Percentiles rank a stretch among this genome's conserved stretches.
Conservation (phyloP, 805 yeast species). For the Yamadazyma olivae region DNA sequence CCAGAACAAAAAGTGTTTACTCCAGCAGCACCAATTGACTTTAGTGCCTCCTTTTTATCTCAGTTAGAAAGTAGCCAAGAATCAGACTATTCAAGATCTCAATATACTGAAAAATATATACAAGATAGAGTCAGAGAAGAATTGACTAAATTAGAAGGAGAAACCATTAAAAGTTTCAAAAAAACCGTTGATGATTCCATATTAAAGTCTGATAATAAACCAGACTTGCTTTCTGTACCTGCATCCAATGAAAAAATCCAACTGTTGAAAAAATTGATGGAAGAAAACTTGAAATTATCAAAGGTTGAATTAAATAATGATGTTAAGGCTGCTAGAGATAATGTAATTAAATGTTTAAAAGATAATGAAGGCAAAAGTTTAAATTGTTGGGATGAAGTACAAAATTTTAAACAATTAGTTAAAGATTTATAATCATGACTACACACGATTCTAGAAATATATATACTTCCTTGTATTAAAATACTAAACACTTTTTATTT, state of each 20-base stretch:
- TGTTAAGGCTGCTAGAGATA: slow-evolving; percentile 43
- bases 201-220: slow-evolving; percentile 21
- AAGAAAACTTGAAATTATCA: slow-evolving; percentile 32
- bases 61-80: slow-evolving; percentile 62
- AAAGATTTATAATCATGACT: slow-evolving; percentile 43
- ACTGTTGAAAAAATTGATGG: slow-evolving; percentile 30
- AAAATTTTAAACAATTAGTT: slow-evolving; percentile 61
- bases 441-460: no score
- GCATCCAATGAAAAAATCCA: slow-evolving; percentile 40
- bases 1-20: slow-evolving; percentile 65
- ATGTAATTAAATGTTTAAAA: slow-evolving; percentile 58
- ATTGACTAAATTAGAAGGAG: slow-evolving; percentile 51
- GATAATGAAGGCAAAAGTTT: slow-evolving; percentile 62
- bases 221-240: slow-evolving; percentile 25
- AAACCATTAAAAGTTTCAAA: slow-evolving; percentile 51
- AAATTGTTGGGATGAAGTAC: slow-evolving; percentile 81
- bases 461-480: no score
- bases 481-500: no score
- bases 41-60: slow-evolving; percentile 59
- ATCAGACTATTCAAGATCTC: slow-evolving; percentile 68
- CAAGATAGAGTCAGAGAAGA: slow-evolving; percentile 63
- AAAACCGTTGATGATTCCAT: slow-evolving; percentile 43
- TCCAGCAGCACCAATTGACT: slow-evolving; percentile 66
- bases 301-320: slow-evolving; percentile 34
- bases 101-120: slow-evolving; percentile 61